These are phyloP conservation scores for Gynandropsis gynandra DNA, from an alignment of 345 rosid species.

Conservation along the genomic window DNA sequence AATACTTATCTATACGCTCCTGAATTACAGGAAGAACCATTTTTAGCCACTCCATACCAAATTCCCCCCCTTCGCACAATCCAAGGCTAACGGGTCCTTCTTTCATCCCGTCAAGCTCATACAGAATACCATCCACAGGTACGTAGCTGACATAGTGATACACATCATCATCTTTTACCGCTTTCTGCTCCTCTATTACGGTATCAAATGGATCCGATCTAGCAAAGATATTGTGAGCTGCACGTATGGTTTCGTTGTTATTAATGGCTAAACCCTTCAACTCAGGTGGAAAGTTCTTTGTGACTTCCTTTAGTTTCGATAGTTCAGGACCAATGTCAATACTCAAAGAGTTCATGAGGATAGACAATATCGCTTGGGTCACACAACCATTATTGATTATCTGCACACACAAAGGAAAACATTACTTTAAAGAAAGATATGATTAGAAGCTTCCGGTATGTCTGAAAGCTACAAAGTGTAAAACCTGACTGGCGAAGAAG, in stretches of 20 bases:
- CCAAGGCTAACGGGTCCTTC: slow-evolving; percentile 35
- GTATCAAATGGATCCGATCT: slow-evolving; percentile 21
- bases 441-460: neutral
- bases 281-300: slow-evolving; percentile 33
- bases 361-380: slow-evolving; percentile 24
- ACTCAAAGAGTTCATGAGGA: slow-evolving; percentile 28
- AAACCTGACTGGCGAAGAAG: slow-evolving; percentile 33
- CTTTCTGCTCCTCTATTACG: slow-evolving; percentile 17
- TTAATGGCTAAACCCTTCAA: slow-evolving; percentile 32
- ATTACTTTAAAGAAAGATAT: neutral
- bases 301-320: slow-evolving; percentile 24
- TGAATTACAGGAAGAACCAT: slow-evolving; percentile 28
- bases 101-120: slow-evolving; percentile 31
- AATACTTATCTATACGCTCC: slow-evolving; percentile 22
- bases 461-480: neutral
- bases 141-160: slow-evolving; percentile 31
- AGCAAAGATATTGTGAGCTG: slow-evolving; percentile 31
- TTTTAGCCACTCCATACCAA: slow-evolving; percentile 27
- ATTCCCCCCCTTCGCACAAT: slow-evolving; percentile 23
- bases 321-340: slow-evolving; percentile 25
- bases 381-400: slow-evolving; percentile 32
- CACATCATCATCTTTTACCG: slow-evolving; percentile 23
- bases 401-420: slow-evolving; percentile 14
- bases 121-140: slow-evolving; percentile 28
- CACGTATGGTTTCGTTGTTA: slow-evolving; percentile 29